These are phyloP conservation scores for Acanthamoeba lenticulata DNA, from an alignment of 208 protist species.

Conservation along the genomic window DNA sequence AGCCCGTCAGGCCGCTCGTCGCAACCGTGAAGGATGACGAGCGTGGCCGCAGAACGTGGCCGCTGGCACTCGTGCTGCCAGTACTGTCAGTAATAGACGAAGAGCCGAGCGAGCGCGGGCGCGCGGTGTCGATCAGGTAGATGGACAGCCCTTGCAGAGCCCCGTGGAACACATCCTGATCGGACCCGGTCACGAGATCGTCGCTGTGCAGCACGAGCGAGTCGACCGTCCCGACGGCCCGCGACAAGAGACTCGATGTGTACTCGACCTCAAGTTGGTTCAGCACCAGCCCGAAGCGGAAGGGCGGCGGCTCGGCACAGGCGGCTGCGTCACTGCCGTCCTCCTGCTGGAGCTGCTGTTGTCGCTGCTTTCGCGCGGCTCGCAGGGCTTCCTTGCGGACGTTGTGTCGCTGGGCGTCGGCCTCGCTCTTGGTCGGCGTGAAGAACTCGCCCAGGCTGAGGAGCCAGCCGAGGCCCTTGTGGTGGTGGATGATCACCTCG, in stretches of 20 bases:
- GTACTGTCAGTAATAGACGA: neutral
- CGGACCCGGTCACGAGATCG: neutral
- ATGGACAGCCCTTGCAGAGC: neutral
- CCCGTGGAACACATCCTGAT: neutral
- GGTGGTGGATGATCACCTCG: constrained; percentile 43
- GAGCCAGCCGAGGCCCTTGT: constrained; percentile 58
- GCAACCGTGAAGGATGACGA: neutral
- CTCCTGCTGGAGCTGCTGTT: no score
- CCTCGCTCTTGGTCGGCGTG: neutral
- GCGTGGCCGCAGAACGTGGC: neutral
- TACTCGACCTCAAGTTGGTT: constrained; percentile 42
- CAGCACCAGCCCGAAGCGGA: neutral
- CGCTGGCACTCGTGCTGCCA: neutral
- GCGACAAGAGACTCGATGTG: neutral
- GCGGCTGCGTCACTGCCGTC: no score
- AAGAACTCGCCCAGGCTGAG: constrained; percentile 32
- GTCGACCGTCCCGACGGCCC: neutral
- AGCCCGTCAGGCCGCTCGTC: no score
- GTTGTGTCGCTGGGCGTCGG: neutral
- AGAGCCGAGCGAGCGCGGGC: neutral
- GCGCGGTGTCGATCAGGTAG: constrained; percentile 42
- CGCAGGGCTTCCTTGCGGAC: neutral
- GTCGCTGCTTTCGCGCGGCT: neutral
- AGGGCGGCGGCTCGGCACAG: no score
- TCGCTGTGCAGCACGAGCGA: neutral